Evolutionary conservation across 176 grass and related monocot species (phyloP).

Genomic region (Saccharum spontaneum): DNA sequence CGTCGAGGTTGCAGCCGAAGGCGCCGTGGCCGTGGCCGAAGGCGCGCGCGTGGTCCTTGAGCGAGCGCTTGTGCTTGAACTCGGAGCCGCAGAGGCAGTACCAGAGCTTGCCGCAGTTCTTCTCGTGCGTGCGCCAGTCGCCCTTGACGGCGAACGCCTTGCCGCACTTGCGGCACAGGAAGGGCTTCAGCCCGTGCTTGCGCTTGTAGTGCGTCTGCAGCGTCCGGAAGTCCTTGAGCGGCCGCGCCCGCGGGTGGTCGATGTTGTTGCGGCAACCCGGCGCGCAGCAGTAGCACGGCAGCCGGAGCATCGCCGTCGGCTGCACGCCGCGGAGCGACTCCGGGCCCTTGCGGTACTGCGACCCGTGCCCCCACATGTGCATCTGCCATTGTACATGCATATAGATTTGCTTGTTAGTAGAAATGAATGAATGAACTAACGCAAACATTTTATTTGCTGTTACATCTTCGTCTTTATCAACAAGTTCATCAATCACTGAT

Average conservation of each 20-base stretch:
- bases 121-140: slow-evolving; percentile 99
- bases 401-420: background rate
- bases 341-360: slow-evolving; percentile 90
- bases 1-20: slow-evolving; percentile 48
- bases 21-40: slow-evolving; percentile 87
- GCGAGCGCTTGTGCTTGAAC: slow-evolving; percentile 99
- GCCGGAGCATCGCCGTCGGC: slow-evolving; percentile 94
- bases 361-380: slow-evolving; percentile 99
- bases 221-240: slow-evolving; percentile 97
- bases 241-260: slow-evolving; percentile 87
- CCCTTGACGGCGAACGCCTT: slow-evolving; percentile 97
- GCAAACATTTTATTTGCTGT: background rate
- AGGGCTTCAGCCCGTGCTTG: slow-evolving; percentile 98
- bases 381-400: slow-evolving; percentile 46
- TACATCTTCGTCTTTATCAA: background rate
- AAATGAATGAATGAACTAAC: background rate
- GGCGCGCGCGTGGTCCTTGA: slow-evolving; percentile 92
- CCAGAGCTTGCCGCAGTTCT: slow-evolving; percentile 99
- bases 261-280: slow-evolving; percentile 98
- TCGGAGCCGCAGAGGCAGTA: slow-evolving; percentile 98
- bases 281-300: slow-evolving; percentile 97
- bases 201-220: slow-evolving; percentile 99
- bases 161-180: slow-evolving; percentile 95
- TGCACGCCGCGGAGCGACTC: slow-evolving; percentile 96
- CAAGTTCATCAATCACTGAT: background rate